Percentiles rank a stretch among this genome's conserved stretches.
phyloP scores from a whole-genome alignment of 2,329 filamentous ascomycete species.

The Fusarium devonianum region DNA sequence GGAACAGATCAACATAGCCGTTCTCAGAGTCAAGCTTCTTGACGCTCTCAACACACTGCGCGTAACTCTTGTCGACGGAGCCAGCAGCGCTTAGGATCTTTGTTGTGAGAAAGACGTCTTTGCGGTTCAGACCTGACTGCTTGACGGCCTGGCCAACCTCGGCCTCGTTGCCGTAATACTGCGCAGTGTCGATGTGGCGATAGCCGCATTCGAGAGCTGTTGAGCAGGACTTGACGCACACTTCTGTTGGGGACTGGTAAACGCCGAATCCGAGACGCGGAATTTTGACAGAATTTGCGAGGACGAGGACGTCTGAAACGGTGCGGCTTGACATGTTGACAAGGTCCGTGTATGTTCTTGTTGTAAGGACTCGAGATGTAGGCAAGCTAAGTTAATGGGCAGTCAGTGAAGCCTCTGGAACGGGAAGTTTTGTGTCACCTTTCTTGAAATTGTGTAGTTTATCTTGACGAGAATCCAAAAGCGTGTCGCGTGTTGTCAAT shows the following conservation, averaged over 20 bases:
- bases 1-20: constrained; percentile 73
- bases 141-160: constrained; percentile 58
- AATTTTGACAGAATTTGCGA: constrained; percentile 50
- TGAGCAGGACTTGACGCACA: constrained; percentile 64
- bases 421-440: constrained; percentile 19
- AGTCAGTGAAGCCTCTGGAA: background rate
- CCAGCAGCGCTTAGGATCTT: constrained; percentile 54
- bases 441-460: no score
- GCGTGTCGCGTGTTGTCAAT: constrained; percentile 4
- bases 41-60: constrained; percentile 66
- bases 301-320: constrained; percentile 29
- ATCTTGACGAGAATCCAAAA: background rate
- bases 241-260: constrained; percentile 62
- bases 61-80: constrained; percentile 66
- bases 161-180: constrained; percentile 47
- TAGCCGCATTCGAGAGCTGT: constrained; percentile 62
- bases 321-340: constrained; percentile 17
- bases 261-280: constrained; percentile 76
- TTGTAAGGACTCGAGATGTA: background rate
- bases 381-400: background rate
- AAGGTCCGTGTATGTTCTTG: background rate
- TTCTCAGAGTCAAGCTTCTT: constrained; percentile 61
- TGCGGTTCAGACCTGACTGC: constrained; percentile 53
- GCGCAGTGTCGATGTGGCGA: constrained; percentile 62
- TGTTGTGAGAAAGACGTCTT: constrained; percentile 62